phyloP scores from a whole-genome alignment of 768 basidiomycete species.

The Mycena polygramma region DNA sequence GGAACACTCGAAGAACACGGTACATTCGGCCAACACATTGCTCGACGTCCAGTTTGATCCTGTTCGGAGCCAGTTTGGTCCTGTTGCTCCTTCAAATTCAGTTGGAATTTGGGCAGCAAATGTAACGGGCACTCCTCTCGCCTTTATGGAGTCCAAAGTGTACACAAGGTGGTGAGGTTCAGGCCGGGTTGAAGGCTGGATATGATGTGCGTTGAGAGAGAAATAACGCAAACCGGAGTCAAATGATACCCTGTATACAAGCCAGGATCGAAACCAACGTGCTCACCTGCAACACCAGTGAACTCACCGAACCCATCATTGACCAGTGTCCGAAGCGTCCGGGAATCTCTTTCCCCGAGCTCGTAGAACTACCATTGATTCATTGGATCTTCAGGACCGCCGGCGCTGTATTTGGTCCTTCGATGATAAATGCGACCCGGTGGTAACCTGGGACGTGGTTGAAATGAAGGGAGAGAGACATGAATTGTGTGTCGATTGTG shows the following conservation, averaged over 20 bases:
- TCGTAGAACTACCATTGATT: too few species aligned
- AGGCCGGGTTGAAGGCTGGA: slow-evolving; percentile 30
- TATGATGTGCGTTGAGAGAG: too few species aligned
- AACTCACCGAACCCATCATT: background rate
- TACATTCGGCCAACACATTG: slow-evolving; percentile 14
- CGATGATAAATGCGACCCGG: too few species aligned
- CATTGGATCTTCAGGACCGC: too few species aligned
- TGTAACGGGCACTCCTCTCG: slow-evolving; percentile 45
- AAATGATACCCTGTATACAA: background rate
- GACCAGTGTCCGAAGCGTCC: slow-evolving; percentile 45
- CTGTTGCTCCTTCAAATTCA: too few species aligned
- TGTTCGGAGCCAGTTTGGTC: too few species aligned
- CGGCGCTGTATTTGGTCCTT: too few species aligned
- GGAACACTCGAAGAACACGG: too few species aligned
- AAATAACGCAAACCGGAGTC: too few species aligned
- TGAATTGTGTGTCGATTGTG: too few species aligned
- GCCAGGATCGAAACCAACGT: background rate
- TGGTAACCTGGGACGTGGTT: too few species aligned
- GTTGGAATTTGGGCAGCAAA: slow-evolving; percentile 34
- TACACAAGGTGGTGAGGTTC: slow-evolving; percentile 20
- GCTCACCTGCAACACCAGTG: slow-evolving; percentile 40
- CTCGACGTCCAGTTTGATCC: slow-evolving; percentile 7
- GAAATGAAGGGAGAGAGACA: too few species aligned
- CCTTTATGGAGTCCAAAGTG: slow-evolving; percentile 14
- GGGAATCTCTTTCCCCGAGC: slow-evolving; percentile 36